Percentiles rank a stretch among this genome's conserved stretches.
Conservation (phyloP, 208 protist genomes). For the Trypanosoma melophagium region DNA sequence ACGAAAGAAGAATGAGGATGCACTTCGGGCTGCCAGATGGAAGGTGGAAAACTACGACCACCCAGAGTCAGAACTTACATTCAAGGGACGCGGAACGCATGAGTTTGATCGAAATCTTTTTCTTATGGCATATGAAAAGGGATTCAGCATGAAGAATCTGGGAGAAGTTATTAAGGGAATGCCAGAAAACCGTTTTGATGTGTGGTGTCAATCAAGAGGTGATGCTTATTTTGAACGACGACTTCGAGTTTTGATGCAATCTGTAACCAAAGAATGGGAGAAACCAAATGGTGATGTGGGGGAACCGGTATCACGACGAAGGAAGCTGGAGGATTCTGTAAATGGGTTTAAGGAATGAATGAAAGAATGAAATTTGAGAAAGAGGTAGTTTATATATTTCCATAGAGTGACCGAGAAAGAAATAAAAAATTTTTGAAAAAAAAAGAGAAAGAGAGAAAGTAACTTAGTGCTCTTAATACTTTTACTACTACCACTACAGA, state of each 20-base stretch:
- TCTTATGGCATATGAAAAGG: constrained; percentile 66
- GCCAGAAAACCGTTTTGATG: constrained; percentile 81
- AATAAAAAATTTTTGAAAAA: not conserved
- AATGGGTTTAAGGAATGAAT: constrained; percentile 8
- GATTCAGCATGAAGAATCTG: constrained; percentile 43
- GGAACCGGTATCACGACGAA: constrained; percentile 8
- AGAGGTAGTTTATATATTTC: too few relatives aligned
- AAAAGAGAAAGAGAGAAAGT: not conserved
- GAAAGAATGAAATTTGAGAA: not conserved
- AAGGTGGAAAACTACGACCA: constrained; percentile 79
- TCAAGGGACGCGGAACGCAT: constrained; percentile 33
- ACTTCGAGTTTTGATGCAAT: constrained; percentile 51
- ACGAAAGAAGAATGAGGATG: constrained; percentile 41
- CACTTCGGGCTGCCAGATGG: constrained; percentile 68
- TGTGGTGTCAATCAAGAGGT: constrained; percentile 73
- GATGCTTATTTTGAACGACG: constrained; percentile 60
- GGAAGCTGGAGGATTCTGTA: constrained; percentile 13
- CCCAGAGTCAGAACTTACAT: constrained; percentile 63
- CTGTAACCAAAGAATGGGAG: constrained; percentile 80
- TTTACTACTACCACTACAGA: too few relatives aligned
- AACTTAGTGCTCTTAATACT: too few relatives aligned
- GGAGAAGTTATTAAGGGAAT: constrained; percentile 43
- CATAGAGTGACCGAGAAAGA: constrained; percentile 2
- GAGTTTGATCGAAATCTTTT: constrained; percentile 75
- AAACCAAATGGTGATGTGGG: constrained; percentile 24